Evolutionary conservation across 208 protist species (phyloP).

Genomic region (Angomonas ambiguus): DNA sequence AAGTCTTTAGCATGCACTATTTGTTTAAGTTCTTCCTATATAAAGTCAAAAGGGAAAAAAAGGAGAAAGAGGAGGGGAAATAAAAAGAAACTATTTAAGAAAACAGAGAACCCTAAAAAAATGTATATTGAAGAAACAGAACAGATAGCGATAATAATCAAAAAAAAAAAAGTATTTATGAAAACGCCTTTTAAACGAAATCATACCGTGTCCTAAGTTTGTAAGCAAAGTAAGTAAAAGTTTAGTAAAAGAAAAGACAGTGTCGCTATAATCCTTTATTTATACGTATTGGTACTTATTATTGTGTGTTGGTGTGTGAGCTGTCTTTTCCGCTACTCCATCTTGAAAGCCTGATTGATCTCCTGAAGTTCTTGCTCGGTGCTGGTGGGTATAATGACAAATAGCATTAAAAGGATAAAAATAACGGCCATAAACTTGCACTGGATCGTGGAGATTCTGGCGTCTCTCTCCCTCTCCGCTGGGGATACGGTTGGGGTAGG

Average conservation of each 20-base stretch:
- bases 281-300: constrained; percentile 1
- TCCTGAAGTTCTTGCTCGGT: constrained; percentile 16
- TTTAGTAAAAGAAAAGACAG: no score
- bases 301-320: not conserved
- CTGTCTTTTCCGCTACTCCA: not conserved
- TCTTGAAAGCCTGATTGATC: constrained; percentile 11
- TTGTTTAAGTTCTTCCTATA: not conserved
- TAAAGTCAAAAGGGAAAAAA: not conserved
- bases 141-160: constrained; percentile 5
- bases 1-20: constrained; percentile 6
- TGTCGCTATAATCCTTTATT: no score
- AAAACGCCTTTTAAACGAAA: not conserved
- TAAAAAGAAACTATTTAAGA: no score
- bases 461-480: constrained; percentile 6
- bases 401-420: constrained; percentile 5
- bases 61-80: not conserved
- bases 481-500: constrained; percentile 4
- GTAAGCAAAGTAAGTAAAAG: no score
- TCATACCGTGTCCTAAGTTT: no score
- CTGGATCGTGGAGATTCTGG: constrained; percentile 9
- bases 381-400: constrained; percentile 13
- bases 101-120: no score
- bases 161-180: constrained; percentile 5
- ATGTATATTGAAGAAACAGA: not conserved
- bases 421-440: constrained; percentile 12